Percentiles rank a stretch among this genome's conserved stretches.
Evolutionary conservation across 768 basidiomycete genomes (phyloP).

Genomic region (Rhizopogon sp.): DNA sequence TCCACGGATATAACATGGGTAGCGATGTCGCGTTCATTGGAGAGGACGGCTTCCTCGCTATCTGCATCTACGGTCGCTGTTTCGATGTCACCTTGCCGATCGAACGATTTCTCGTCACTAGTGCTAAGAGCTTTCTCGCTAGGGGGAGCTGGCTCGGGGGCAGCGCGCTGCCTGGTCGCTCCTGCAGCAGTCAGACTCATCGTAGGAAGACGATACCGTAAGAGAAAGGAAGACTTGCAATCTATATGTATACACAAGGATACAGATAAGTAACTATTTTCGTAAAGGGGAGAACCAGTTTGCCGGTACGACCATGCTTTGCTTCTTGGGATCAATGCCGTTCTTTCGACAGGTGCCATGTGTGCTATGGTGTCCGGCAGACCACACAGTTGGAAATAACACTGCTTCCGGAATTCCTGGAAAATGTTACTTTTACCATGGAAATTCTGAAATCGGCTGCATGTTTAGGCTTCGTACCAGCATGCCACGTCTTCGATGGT

Average conservation of each 20-base stretch:
- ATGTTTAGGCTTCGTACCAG: too few species aligned
- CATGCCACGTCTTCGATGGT: too few species aligned
- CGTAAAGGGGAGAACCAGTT: background rate
- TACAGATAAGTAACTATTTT: slow-evolving; percentile 3
- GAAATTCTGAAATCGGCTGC: too few species aligned
- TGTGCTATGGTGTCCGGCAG: background rate
- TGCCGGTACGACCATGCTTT: background rate
- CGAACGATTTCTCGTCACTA: slow-evolving; percentile 28
- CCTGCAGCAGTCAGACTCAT: slow-evolving; percentile 2
- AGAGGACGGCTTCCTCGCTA: slow-evolving; percentile 29
- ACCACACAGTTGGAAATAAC: background rate
- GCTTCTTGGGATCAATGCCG: background rate
- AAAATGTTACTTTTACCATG: too few species aligned
- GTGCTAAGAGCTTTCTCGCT: slow-evolving; percentile 3
- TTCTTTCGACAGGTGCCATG: too few species aligned
- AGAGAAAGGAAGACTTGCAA: background rate
- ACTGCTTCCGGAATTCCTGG: background rate
- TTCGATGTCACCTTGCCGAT: slow-evolving; percentile 28
- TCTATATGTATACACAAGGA: background rate
- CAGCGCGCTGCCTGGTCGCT: background rate
- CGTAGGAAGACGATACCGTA: background rate
- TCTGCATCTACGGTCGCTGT: slow-evolving; percentile 18
- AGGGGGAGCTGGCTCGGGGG: background rate
- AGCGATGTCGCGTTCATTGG: slow-evolving; percentile 37
- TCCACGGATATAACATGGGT: slow-evolving; percentile 37